Evolutionary conservation across 2,329 filamentous ascomycete genomes (phyloP).

Genomic region (Hypoxylon sp.): DNA sequence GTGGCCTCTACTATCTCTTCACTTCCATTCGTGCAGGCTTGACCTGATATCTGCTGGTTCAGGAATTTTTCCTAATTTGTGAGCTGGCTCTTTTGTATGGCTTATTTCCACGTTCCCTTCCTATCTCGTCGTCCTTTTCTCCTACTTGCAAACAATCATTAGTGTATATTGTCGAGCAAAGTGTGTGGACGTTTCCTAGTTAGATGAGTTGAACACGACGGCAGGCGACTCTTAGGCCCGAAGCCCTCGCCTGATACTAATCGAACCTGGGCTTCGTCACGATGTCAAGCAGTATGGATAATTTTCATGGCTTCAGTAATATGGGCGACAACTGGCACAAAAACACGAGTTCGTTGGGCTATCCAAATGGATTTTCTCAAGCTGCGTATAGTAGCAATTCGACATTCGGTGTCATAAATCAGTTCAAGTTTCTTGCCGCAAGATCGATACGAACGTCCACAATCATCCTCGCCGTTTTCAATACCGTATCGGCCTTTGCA

Average conservation of each 20-base stretch:
- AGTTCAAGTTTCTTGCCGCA: constrained; percentile 66
- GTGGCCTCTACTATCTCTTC: constrained; percentile 50
- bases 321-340: constrained; percentile 48
- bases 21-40: constrained; percentile 55
- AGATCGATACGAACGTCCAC: constrained; percentile 73
- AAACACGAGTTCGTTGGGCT: constrained; percentile 48
- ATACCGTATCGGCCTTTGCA: constrained; percentile 69
- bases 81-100: constrained; percentile 56
- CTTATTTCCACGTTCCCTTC: constrained; percentile 48
- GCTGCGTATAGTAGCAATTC: constrained; percentile 57
- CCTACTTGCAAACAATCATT: constrained; percentile 34
- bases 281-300: constrained; percentile 47
- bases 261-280: constrained; percentile 45
- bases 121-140: constrained; percentile 48
- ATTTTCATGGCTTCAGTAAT: constrained; percentile 48
- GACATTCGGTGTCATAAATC: constrained; percentile 64
- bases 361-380: constrained; percentile 49
- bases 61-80: constrained; percentile 62
- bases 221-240: constrained; percentile 48
- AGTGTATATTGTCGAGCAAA: constrained; percentile 50
- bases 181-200: constrained; percentile 53
- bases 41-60: constrained; percentile 56
- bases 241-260: constrained; percentile 52
- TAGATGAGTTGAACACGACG: constrained; percentile 63
- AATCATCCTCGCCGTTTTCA: constrained; percentile 73